Conservation (phyloP, 1,284 basidiomycete genomes). For the Ustilago tritici region DNA sequence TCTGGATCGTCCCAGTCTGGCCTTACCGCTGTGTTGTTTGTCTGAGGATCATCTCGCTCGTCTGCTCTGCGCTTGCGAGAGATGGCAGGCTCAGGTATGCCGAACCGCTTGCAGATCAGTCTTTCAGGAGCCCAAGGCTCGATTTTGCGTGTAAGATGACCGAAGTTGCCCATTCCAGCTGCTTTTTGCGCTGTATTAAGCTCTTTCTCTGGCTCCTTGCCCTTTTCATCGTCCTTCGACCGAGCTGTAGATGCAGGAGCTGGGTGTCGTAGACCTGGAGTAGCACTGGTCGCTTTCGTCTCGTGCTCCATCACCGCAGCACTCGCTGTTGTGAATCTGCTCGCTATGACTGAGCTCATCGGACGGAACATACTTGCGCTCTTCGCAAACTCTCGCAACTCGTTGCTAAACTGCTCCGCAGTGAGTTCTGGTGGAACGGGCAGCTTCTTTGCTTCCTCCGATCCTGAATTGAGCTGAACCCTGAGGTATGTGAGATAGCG, state of each 20-base stretch:
- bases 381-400: conserved; percentile 86
- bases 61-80: conserved; percentile 17
- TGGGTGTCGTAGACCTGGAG: conserved; percentile 75
- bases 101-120: conserved; percentile 93
- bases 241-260: conserved; percentile 15
- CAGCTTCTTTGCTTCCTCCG: conserved; percentile 70
- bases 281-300: conserved; percentile 70
- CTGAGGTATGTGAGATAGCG: conserved; percentile 86
- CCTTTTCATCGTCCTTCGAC: conserved; percentile 58
- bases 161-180: conserved; percentile 86
- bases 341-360: conserved; percentile 90
- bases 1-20: conserved; percentile 22
- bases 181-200: conserved; percentile 81
- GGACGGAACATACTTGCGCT: conserved; percentile 91
- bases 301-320: conserved; percentile 71
- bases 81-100: conserved; percentile 80
- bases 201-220: conserved; percentile 70
- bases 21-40: background rate
- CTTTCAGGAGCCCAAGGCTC: conserved; percentile 82
- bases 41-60: background rate
- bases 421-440: conserved; percentile 72
- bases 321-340: conserved; percentile 80
- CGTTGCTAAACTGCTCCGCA: conserved; percentile 80
- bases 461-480: conserved; percentile 75
- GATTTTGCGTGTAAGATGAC: conserved; percentile 81